These are phyloP conservation scores for Taphrina betulina DNA, from an alignment of 1,139 yeast species.

Conservation along the genomic window DNA sequence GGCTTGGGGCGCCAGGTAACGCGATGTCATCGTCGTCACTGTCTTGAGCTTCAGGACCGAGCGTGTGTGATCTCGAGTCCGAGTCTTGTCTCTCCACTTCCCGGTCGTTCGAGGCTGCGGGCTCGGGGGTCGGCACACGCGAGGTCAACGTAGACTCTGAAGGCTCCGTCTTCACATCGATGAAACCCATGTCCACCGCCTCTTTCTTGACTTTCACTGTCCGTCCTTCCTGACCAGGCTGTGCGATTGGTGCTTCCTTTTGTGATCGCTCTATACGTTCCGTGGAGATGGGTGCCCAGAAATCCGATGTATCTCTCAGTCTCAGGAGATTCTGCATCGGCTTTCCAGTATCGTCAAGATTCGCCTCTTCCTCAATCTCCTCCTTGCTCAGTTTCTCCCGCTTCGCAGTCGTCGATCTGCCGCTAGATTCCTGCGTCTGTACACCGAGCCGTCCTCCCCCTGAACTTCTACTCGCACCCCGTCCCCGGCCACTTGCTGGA, in stretches of 20 bases:
- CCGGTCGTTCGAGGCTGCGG: neutral
- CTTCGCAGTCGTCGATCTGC: neutral
- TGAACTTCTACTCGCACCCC: neutral
- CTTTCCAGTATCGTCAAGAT: conserved; percentile 13
- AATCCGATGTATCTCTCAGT: conserved; percentile 10
- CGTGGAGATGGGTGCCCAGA: conserved; percentile 26
- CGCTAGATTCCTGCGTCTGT: neutral
- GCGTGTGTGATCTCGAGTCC: neutral
- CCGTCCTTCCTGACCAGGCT: conserved; percentile 1
- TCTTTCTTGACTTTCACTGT: conserved; percentile 16
- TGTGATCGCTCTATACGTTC: conserved; percentile 14
- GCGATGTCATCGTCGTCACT: conserved; percentile 17
- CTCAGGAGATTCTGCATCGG: conserved; percentile 20
- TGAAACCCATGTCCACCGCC: conserved; percentile 10
- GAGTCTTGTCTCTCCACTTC: neutral
- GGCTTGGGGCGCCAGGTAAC: conserved; percentile 5
- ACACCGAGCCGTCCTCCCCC: neutral
- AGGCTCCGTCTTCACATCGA: conserved; percentile 20
- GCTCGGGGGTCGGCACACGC: neutral
- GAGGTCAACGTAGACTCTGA: conserved; percentile 14
- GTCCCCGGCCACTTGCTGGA: neutral
- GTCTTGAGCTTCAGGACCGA: neutral
- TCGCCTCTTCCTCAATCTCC: conserved; percentile 6
- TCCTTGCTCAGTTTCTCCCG: neutral
- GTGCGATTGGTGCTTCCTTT: conserved; percentile 3